phyloP scores from a whole-genome alignment of 192 early-diverging fungal species.

The Chytriomyces sp. region DNA sequence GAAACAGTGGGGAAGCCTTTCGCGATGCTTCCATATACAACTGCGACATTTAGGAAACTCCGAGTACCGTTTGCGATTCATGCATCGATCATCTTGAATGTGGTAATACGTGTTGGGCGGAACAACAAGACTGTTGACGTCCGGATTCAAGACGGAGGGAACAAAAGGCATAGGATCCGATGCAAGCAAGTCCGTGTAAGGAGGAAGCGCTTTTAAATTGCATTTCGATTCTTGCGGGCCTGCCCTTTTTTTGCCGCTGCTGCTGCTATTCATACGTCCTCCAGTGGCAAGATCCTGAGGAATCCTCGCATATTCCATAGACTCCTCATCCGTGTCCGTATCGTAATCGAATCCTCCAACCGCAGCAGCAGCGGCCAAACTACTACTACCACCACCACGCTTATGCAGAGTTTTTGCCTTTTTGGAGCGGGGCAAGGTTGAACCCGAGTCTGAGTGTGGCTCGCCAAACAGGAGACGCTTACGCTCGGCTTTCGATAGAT shows the following conservation, averaged over 20 bases:
- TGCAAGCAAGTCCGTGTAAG: conserved; percentile 9
- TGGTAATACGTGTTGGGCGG: conserved; percentile 16
- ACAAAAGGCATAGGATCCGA: conserved; percentile 19
- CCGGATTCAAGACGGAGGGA: neutral
- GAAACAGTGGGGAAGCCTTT: conserved; percentile 26
- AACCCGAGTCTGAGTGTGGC: neutral
- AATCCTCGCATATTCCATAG: too few species aligned
- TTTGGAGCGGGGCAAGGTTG: neutral
- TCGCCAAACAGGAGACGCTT: neutral
- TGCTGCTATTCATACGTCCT: too few species aligned
- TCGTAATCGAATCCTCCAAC: neutral
- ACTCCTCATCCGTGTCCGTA: neutral
- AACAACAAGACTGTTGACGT: conserved; percentile 1
- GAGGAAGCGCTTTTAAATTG: conserved; percentile 8
- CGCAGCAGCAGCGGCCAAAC: too few species aligned
- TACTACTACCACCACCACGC: neutral
- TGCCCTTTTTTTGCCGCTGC: too few species aligned
- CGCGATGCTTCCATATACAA: conserved; percentile 34
- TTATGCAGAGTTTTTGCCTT: neutral
- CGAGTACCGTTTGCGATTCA: conserved; percentile 13
- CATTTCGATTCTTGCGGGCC: neutral
- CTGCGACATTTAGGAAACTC: conserved; percentile 14
- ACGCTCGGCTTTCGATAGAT: neutral
- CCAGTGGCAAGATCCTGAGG: too few species aligned
- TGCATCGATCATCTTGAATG: conserved; percentile 27